A percentile compares a stretch with the other conserved stretches of the same genome.
These are phyloP conservation scores for Solanum ossicruentum DNA, from an alignment of 257 asterid genomes.

Conservation along the genomic window DNA sequence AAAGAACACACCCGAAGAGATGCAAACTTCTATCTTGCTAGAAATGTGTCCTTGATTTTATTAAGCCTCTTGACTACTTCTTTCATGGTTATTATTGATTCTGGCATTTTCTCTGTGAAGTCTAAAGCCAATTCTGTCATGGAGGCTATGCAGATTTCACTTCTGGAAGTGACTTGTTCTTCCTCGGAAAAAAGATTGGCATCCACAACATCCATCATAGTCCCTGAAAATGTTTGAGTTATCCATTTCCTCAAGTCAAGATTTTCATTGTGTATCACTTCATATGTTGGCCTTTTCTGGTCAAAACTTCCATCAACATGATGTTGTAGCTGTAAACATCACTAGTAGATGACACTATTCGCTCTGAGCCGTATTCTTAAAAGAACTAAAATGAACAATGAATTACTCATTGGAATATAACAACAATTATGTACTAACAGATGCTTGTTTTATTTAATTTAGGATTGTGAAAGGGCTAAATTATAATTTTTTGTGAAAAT, in stretches of 20 bases:
- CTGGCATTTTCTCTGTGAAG: background rate
- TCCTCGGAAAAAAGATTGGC: background rate
- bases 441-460: background rate
- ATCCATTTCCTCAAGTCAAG: slow-evolving; percentile 14
- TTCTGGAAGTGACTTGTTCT: background rate
- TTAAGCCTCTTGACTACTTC: background rate
- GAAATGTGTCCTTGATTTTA: background rate
- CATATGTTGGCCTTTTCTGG: background rate
- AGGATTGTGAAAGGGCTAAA: background rate
- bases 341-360: background rate
- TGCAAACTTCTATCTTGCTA: background rate
- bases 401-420: background rate
- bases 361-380: background rate
- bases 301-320: slow-evolving; percentile 11
- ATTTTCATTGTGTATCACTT: background rate
- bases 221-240: background rate
- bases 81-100: background rate
- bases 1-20: too few relatives aligned
- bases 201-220: background rate
- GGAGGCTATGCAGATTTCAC: background rate
- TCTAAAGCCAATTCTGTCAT: background rate
- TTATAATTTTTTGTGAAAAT: background rate
- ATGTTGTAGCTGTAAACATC: background rate
- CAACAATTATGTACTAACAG: background rate
- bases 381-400: background rate